These are phyloP conservation scores for Pseudogymnoascus sp. DNA, from an alignment of 2,329 filamentous ascomycete species.

Conservation along the genomic window DNA sequence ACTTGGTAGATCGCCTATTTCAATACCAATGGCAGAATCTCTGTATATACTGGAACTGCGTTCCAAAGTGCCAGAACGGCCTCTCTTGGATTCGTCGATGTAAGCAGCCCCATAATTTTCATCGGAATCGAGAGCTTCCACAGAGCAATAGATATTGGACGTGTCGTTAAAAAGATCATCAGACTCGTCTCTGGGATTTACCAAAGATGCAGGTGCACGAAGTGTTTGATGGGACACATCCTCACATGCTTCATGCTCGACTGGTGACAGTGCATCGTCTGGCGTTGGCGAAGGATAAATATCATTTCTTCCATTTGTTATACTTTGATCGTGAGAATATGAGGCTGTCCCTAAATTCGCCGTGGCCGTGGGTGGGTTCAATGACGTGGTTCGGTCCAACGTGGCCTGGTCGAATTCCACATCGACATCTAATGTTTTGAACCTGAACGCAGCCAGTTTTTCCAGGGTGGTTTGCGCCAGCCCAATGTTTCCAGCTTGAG, in stretches of 20 bases:
- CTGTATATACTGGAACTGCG: background rate
- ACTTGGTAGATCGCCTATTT: background rate
- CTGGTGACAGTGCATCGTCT: background rate
- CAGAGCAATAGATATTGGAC: background rate
- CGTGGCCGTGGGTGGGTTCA: background rate
- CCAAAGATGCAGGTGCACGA: background rate
- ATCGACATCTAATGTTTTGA: background rate
- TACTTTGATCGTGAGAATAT: background rate
- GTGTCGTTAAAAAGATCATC: background rate
- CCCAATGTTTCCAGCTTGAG: conserved; percentile 14
- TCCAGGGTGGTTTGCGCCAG: conserved; percentile 22
- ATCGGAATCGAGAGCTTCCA: background rate
- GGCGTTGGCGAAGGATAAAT: background rate
- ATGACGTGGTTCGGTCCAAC: background rate
- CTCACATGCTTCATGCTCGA: background rate
- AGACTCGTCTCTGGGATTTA: background rate
- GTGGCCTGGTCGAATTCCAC: background rate
- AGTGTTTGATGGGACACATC: background rate
- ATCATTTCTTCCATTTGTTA: background rate
- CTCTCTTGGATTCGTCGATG: background rate
- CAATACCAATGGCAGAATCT: background rate
- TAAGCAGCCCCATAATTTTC: background rate
- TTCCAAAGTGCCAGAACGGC: background rate
- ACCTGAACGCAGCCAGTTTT: conserved; percentile 20
- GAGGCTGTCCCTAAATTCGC: background rate